Evolutionary conservation across 176 grass and related monocot species (phyloP), one percentile per base, ranked within the genome.

Genomic region (Urochloa ruziziensis): DNA sequence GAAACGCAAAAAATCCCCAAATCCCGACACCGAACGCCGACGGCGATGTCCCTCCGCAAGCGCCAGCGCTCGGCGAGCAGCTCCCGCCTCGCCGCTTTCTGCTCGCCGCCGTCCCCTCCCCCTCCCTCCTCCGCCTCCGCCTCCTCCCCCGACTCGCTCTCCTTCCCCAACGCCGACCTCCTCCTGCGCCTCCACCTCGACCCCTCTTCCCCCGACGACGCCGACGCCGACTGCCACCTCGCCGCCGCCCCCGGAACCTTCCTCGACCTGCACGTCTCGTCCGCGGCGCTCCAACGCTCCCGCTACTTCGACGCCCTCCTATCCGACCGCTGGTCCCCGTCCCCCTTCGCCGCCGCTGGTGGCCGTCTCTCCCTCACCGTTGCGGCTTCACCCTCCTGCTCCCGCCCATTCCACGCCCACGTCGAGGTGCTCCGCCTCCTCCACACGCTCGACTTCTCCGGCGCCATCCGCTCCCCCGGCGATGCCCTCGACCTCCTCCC

Each of bases 1-100:
- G 14, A 46, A 54, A 9, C 65, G 19, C 29, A 72, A 73, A 72
- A 62, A 74, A 58, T 35, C 48, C 78, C 77, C 85, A 81, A 86
- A 74, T 66, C 36, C 29, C 61, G 35, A 30, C 78, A 46, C 23
- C 46, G 23, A 28, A 37, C 29, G 5, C 79, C 49, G 28, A 37
- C 63, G 67, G 54, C 82, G 40, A 97, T 94, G 94, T 91, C 90
- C 28, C 77, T 89, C 70, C 85, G 90, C 83, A 97, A 97, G 80
- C 92, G 95, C 70, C 90, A 85, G 58, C 95, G 95, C 28, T 67
- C 85, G 71, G 87, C 74, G 76, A 91, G 90, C 92, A 86, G 83
- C 87, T 86, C 86, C 43, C 88, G 83, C 68, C 86, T 89, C 68
- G 16, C 81, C 69, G 58, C 83, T 47, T 72, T 87, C 69, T 64